Base-by-base conservation (phyloP, 768 basidiomycete genomes). In the Amanita jacksonii region DNA sequence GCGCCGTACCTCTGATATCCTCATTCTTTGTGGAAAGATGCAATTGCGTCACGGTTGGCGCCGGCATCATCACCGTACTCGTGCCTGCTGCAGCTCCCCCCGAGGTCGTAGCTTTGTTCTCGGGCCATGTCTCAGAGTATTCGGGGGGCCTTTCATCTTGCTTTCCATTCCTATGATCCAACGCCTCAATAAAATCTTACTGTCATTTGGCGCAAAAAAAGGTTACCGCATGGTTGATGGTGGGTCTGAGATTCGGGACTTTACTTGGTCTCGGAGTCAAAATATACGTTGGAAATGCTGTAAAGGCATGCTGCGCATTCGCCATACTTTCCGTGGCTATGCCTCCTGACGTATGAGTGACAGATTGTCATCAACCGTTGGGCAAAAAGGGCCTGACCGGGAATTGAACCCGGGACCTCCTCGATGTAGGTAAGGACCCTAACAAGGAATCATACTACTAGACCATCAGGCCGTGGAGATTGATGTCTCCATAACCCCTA, bases 391-490 rank as follows among this genome's bases (percentile, higher is more conserved):
- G 74, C 76, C 75, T 77, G 66, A 70, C 76, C 70, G 77, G 77
- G 77, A 77, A 78, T 79, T 78, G 78, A 81, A 80, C 77, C 76
- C 77, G 69, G 76, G 76, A 79, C 79, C 78, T 81, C 78, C 77
- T 79, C 76, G 69, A 75, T 28, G 34, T 40, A 30, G 45, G 43
- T 48, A 43, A 47, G n/a, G n/a, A 46, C 73, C 72, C 73, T 69
- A 74, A 75, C 70, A 70, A 73, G 70, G 74, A 74, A 74, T 76
- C 74, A 74, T 74, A 71, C 74, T 69, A 74, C 73, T 74, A 75
- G 72, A 73, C 71, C 70, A 73, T 65, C 69, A 72, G 70, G 73
- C 72, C 71, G 47, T 34, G 9, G n/a, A 34, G 12, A 28, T 28
- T 6, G n/a, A n/a, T n/a, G n/a, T n/a, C n/a, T n/a, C n/a, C n/a